phyloP scores from a whole-genome alignment of 1,139 yeast species.

The Candida smagusa region DNA sequence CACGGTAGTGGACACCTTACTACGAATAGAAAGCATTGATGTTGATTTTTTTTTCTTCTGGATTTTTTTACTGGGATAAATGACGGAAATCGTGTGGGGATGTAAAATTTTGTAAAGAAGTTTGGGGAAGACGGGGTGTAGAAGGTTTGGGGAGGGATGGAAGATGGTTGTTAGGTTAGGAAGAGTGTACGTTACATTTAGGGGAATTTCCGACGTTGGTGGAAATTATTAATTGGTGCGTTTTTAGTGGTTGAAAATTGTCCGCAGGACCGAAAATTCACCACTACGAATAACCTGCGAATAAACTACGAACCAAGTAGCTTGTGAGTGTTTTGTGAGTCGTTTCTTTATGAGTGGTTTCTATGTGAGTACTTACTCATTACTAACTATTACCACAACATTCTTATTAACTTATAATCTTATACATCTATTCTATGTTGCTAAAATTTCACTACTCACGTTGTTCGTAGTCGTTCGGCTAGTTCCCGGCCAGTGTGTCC shows the following conservation, averaged over 20 bases:
- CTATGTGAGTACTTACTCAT: too few species aligned
- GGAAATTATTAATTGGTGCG: slow-evolving; percentile 8
- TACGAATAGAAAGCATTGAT: slow-evolving; percentile 15
- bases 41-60: slow-evolving; percentile 4
- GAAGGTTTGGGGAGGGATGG: neutral
- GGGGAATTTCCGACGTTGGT: neutral
- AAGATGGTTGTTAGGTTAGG: neutral
- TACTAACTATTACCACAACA: too few species aligned
- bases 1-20: slow-evolving; percentile 7
- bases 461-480: too few species aligned
- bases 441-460: too few species aligned
- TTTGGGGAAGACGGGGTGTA: neutral
- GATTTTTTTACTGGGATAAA: neutral
- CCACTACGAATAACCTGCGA: too few species aligned
- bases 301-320: too few species aligned
- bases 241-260: slow-evolving; percentile 7
- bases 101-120: neutral
- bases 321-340: too few species aligned
- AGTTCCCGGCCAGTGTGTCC: too few species aligned
- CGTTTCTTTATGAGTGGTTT: too few species aligned
- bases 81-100: neutral
- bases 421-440: slow-evolving; percentile 1
- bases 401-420: too few species aligned
- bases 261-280: neutral
- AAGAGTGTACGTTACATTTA: too few species aligned